Evolutionary conservation across 129 eudicot species (phyloP).

Genomic region (Kitagawia praeruptora): DNA sequence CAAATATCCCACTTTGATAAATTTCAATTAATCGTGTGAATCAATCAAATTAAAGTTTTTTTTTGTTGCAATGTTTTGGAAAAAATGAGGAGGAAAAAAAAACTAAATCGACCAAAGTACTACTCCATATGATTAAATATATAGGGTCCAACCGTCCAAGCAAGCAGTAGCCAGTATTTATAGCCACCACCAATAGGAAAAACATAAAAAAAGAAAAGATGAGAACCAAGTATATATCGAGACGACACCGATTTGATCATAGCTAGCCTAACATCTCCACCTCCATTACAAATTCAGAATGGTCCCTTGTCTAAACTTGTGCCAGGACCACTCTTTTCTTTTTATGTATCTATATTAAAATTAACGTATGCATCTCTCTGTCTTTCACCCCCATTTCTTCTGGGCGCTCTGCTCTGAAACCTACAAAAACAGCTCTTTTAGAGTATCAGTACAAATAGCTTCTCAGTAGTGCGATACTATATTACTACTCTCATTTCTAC

Average conservation of each 20-base stretch:
- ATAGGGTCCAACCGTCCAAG: not conserved
- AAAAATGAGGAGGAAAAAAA: not conserved
- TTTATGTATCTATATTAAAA: not conserved
- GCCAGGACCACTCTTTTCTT: not conserved
- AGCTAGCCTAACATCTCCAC: not conserved
- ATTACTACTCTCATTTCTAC: not conserved
- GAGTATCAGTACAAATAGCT: not conserved
- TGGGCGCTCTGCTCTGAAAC: slow-evolving; percentile 5
- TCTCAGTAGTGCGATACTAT: not conserved
- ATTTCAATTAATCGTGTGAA: too few relatives aligned
- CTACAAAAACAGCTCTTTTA: slow-evolving; percentile 8
- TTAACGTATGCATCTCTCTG: too few relatives aligned
- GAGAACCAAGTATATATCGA: not conserved
- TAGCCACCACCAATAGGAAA: not conserved
- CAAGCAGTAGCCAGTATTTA: not conserved
- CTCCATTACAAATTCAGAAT: not conserved
- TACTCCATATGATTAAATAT: not conserved
- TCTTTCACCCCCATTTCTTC: not conserved
- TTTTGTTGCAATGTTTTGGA: too few relatives aligned
- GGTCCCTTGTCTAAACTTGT: not conserved
- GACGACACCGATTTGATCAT: not conserved
- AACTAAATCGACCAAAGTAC: not conserved
- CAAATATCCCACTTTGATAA: too few relatives aligned
- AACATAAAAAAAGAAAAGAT: not conserved
- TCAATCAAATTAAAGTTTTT: too few relatives aligned